Percentiles rank a stretch among this genome's conserved stretches.
Evolutionary conservation across 306 rosid species (phyloP).

Genomic region (Cucumis cinereus): DNA sequence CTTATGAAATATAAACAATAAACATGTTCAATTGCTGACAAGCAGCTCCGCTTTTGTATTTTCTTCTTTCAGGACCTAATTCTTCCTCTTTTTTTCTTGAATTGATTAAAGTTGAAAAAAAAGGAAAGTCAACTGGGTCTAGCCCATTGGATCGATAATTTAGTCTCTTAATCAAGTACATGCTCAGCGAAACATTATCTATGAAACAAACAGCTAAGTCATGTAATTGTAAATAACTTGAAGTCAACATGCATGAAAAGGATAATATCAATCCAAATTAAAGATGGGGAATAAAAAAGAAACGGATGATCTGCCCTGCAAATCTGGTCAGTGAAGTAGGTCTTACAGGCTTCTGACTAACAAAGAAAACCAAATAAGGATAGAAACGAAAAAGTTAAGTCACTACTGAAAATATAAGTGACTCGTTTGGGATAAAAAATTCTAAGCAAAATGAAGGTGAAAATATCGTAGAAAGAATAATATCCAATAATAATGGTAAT

Average conservation of each 20-base stretch:
- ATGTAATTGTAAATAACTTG: not conserved
- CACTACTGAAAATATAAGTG: not conserved
- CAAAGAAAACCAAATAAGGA: not conserved
- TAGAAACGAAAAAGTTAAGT: not conserved
- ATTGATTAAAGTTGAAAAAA: not conserved
- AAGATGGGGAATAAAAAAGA: not conserved
- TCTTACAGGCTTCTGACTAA: not conserved
- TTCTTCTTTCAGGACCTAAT: not conserved
- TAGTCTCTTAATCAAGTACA: not conserved
- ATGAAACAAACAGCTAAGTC: not conserved
- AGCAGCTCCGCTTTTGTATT: not conserved
- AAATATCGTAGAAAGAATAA: not conserved
- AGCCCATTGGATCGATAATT: not conserved
- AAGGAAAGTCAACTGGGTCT: not conserved
- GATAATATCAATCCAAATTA: not conserved
- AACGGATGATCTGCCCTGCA: not conserved
- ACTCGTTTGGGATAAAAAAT: not conserved
- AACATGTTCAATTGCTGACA: not conserved
- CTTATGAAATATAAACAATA: not conserved
- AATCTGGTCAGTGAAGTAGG: not conserved
- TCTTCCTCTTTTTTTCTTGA: not conserved
- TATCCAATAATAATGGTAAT: not conserved
- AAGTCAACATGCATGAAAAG: not conserved
- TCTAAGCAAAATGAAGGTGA: not conserved
- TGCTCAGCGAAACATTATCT: not conserved